Base-by-base conservation (phyloP, 345 rosid species). In the Rhodamnia argentea region DNA sequence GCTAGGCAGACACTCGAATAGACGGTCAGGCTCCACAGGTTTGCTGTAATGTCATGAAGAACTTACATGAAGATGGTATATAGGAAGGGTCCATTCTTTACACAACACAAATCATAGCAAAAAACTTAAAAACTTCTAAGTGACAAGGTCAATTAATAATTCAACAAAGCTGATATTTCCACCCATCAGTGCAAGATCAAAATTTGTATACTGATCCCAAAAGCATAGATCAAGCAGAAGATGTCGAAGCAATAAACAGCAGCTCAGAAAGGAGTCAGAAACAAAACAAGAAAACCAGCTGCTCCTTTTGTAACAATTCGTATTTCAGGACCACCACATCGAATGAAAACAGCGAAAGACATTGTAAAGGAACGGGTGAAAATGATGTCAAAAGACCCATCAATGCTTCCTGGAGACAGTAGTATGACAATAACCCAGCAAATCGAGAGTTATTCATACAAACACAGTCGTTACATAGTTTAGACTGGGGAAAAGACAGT, bases 1-100 rank as follows among this genome's bases (percentile, higher is more conserved):
- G 90, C 94, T 95, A 52, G 99, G 99, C 64, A 97, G 96, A 90
- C 99, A 94, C 86, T 95, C 98, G 86, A 95, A 97, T 89, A 97
- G 96, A 83, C 94, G 97, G 87, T 96, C 99, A 88, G 99, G 97
- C 87, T 97, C 99, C 89, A 96, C 94, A 4, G 99, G 94, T 87
- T 96, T 96, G 92, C 99, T 97, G 95, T 86, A 89, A 85, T 86
- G 86, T 83, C 50, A 75, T 40, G 82, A 51, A 86, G 3, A 84
- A 37, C 51, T 4, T n/a, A 9, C 81, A 42, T 40, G 44, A 51
- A 84, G 62, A 44, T 84, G 86, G 52, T 84, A 44, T 20, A 54
- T 53, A 18, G 50, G 44, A 50, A 47, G 59, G 57, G 37, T 82
- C 81, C 20, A 70, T 18, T 70, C 81, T 70, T 70, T 37, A 70